These are phyloP conservation scores for Erythrophleum fordii DNA, from an alignment of 306 rosid species.

Conservation along the genomic window DNA sequence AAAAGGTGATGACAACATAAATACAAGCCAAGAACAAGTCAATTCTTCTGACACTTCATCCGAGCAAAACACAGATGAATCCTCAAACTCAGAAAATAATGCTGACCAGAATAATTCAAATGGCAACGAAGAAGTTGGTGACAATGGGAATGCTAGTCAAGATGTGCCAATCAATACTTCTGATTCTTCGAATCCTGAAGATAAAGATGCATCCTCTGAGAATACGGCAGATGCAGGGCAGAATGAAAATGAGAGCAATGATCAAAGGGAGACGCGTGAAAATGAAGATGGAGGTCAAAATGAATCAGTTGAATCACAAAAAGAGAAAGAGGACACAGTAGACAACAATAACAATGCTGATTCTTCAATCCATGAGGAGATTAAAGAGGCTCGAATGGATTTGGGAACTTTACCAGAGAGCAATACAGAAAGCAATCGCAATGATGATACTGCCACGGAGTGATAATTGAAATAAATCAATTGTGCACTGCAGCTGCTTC, in stretches of 20 bases:
- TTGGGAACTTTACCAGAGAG: constrained; percentile 52
- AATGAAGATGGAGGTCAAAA: constrained; percentile 42
- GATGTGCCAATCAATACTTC: constrained; percentile 27
- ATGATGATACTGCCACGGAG: constrained; percentile 46
- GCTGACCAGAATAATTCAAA: not conserved
- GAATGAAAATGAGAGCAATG: constrained; percentile 34
- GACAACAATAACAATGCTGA: constrained; percentile 20
- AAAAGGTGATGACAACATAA: constrained; percentile 35
- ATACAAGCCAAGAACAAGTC: constrained; percentile 38
- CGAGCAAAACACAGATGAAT: constrained; percentile 41
- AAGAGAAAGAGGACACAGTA: constrained; percentile 36
- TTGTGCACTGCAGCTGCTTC: not conserved
- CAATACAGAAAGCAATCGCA: constrained; percentile 45
- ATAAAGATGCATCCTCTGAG: constrained; percentile 29
- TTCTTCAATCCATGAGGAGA: constrained; percentile 46
- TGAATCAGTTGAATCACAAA: constrained; percentile 38
- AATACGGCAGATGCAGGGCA: constrained; percentile 16
- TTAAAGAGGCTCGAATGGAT: constrained; percentile 52
- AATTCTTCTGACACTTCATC: constrained; percentile 44
- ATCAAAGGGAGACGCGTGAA: constrained; percentile 37
- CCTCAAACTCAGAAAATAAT: constrained; percentile 38
- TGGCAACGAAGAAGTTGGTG: not conserved
- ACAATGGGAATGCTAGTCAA: constrained; percentile 28
- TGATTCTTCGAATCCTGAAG: constrained; percentile 31
- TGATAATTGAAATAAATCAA: constrained; percentile 39